Base-by-base conservation (phyloP, 164 flowering plant genomes). In the Hamamelis virginiana region DNA sequence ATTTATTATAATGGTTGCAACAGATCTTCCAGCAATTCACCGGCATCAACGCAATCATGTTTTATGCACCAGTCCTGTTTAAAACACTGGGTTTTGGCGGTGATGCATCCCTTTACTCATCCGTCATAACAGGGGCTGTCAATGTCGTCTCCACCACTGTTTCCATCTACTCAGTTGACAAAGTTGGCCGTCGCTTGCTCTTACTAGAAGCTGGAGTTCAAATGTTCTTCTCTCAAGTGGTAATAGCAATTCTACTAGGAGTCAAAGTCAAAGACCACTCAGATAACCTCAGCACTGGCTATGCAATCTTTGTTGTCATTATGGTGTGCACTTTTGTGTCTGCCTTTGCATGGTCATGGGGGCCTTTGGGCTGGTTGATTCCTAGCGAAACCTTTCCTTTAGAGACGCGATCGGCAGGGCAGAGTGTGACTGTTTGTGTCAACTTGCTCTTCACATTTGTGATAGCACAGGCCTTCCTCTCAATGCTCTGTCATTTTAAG, bases 331-430 rank as follows among this genome's bases (percentile, higher is more conserved):
- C 88, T 9, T 94, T 82, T 52, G 91, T 94, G 8, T 75, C 96
- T 14, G 74, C 91, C 0, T 94, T 94, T 60, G 98, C 98, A 0
- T 94, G 98, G 98, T 94, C 98, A 11, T 94, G 97, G 97, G 98
- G 98, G 0, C 98, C 98, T 0, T 78, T 94, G 1, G 98, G 98
- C 0, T 94, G 98, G 98, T 76, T 94, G 14, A 89, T 94, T 23
- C 98, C 98, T 0, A 90, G 95, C 26, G 98, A 94, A 78, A 90
- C 91, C 0, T 94, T 88, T 81, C 98, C 98, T 0, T 52, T 92
- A 52, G 98, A 94, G 79, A 91, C 97, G 0, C 76, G 96, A 16
- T 92, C 96, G 1, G 96, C 94, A 0, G 96, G 96, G 15, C 96
- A 90, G 77, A 90, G 97, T 69, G 78, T 89, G 8, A 87, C 96